Conservation (phyloP, 2,329 filamentous ascomycete genomes). For the Alternaria ethzedia region DNA sequence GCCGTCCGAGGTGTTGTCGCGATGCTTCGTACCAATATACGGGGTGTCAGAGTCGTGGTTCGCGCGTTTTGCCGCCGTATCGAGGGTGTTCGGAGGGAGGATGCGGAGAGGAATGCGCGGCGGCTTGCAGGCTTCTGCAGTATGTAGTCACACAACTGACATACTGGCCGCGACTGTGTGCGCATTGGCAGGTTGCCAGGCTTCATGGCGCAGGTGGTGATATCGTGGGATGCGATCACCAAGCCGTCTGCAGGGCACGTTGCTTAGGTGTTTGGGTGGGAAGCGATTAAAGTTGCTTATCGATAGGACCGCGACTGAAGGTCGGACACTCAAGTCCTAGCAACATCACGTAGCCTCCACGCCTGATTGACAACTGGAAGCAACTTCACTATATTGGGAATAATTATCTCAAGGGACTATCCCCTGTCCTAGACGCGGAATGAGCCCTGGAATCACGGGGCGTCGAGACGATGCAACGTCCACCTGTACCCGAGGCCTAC, state of each 20-base stretch:
- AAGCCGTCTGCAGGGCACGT: not conserved
- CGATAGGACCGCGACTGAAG: not conserved
- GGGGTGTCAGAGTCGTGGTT: constrained; percentile 22
- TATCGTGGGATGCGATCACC: not conserved
- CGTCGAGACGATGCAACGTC: not conserved
- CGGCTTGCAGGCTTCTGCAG: constrained; percentile 36
- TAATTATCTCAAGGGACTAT: not conserved
- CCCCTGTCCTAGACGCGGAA: not conserved
- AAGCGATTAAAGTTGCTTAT: not conserved
- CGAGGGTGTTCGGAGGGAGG: constrained; percentile 33
- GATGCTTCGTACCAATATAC: constrained; percentile 26
- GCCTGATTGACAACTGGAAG: not conserved
- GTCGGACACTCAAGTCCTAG: not conserved
- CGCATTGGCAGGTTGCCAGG: constrained; percentile 35
- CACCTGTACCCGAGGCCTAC: not conserved
- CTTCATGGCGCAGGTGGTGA: constrained; percentile 31
- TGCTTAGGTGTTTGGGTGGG: constrained; percentile 41
- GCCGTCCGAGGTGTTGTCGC: constrained; percentile 22
- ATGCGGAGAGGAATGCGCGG: constrained; percentile 35
- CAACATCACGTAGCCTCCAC: not conserved
- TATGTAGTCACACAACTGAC: constrained; percentile 44
- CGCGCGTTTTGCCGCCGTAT: constrained; percentile 30
- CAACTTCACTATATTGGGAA: not conserved
- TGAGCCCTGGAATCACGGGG: not conserved
- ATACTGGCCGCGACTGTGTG: constrained; percentile 36